Evolutionary conservation across 129 eudicot species (phyloP).

Genomic region (Erigeron canadensis): DNA sequence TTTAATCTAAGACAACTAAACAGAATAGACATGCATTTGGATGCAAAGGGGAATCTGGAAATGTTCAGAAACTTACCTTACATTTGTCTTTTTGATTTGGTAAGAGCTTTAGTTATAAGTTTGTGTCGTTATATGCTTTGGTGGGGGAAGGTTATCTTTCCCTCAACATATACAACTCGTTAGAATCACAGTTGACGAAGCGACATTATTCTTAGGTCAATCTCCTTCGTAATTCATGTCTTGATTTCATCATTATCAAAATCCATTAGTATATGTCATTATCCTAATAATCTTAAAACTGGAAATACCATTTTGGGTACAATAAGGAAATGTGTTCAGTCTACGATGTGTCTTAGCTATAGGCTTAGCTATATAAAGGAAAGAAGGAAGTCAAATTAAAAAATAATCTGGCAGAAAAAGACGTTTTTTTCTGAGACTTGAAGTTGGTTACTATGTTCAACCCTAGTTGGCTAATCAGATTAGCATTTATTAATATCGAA

Average conservation of each 20-base stretch:
- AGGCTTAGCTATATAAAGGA: neutral
- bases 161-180: too few relatives aligned
- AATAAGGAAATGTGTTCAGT: neutral
- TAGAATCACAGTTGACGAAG: too few relatives aligned
- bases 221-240: too few relatives aligned
- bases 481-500: neutral
- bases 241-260: neutral
- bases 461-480: neutral
- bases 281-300: too few relatives aligned
- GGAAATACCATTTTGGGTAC: too few relatives aligned
- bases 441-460: neutral
- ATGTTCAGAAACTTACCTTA: neutral
- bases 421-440: neutral
- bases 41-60: too few relatives aligned
- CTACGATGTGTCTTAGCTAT: neutral
- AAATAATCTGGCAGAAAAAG: neutral
- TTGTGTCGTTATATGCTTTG: too few relatives aligned
- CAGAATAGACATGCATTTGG: neutral
- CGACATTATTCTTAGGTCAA: too few relatives aligned
- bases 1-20: neutral
- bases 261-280: too few relatives aligned
- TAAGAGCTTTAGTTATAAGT: neutral
- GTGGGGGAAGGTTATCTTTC: neutral
- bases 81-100: neutral
- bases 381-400: neutral